phyloP scores from a whole-genome alignment of 2,329 filamentous ascomycete genomes.

The Corinectria fuckeliana region DNA sequence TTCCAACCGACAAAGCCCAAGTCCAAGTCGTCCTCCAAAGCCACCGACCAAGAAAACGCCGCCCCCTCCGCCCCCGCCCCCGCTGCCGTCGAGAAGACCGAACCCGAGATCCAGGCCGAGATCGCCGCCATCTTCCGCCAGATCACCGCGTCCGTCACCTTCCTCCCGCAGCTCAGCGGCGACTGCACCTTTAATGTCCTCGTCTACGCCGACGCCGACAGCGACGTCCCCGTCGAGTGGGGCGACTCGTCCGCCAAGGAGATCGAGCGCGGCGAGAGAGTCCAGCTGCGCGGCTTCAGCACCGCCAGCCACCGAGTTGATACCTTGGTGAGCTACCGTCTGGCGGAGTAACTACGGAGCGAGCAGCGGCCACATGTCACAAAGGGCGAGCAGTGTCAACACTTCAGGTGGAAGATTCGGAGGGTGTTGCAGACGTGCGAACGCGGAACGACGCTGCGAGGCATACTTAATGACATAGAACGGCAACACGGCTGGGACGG shows the following conservation, averaged over 20 bases:
- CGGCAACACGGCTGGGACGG: slow-evolving; percentile 21
- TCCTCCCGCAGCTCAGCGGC: slow-evolving; percentile 85
- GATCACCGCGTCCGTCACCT: slow-evolving; percentile 97
- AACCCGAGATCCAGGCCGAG: slow-evolving; percentile 91
- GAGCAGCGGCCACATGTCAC: too few species aligned
- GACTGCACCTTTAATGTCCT: slow-evolving; percentile 99
- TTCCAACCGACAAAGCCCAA: slow-evolving; percentile 48
- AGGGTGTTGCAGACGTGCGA: neutral
- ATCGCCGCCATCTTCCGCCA: slow-evolving; percentile 97
- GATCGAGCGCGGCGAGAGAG: slow-evolving; percentile 91
- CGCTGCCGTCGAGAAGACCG: slow-evolving; percentile 73
- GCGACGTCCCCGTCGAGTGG: slow-evolving; percentile 97
- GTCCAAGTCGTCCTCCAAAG: slow-evolving; percentile 57
- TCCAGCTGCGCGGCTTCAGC: slow-evolving; percentile 94
- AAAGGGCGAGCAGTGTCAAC: too few species aligned
- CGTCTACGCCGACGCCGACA: slow-evolving; percentile 96
- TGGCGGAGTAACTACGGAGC: slow-evolving; percentile 43
- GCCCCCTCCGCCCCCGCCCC: slow-evolving; percentile 44
- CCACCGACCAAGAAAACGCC: slow-evolving; percentile 74
- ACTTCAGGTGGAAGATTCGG: neutral
- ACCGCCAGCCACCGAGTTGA: slow-evolving; percentile 94
- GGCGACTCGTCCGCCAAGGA: slow-evolving; percentile 98
- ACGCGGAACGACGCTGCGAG: neutral
- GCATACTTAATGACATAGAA: slow-evolving; percentile 11
- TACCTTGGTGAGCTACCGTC: slow-evolving; percentile 90